Conservation (phyloP, 164 flowering plant species). For the Tetrastigma voinierianum region DNA sequence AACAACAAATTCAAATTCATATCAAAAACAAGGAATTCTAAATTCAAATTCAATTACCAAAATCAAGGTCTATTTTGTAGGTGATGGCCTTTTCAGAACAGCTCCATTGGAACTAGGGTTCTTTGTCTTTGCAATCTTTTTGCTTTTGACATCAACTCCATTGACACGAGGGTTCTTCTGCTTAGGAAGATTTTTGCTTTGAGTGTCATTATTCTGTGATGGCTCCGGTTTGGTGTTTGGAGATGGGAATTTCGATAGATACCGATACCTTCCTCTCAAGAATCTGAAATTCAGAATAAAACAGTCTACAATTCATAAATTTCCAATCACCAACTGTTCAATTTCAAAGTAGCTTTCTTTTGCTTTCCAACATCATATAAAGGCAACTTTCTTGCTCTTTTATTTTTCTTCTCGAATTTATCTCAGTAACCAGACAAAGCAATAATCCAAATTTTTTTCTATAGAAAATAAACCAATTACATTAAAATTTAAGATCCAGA, state of each 20-base stretch:
- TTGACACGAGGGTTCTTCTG: not conserved
- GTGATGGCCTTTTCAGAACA: not conserved
- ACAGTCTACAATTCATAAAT: not conserved
- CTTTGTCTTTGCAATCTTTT: not conserved
- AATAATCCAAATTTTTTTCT: not conserved
- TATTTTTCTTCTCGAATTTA: no score
- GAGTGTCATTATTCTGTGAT: not conserved
- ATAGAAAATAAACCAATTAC: not conserved
- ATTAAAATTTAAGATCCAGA: not conserved
- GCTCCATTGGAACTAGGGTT: slow-evolving; percentile 9
- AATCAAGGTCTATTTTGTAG: not conserved
- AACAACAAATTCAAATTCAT: no score
- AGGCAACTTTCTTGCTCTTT: no score
- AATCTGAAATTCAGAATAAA: slow-evolving; percentile 20
- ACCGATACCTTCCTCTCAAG: slow-evolving; percentile 24
- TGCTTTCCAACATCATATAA: no score
- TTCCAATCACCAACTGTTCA: no score
- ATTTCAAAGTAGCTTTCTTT: no score
- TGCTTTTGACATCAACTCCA: not conserved
- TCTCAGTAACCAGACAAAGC: not conserved
- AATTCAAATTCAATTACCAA: not conserved
- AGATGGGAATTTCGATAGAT: slow-evolving; percentile 12
- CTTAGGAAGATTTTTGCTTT: not conserved
- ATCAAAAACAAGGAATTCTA: no score
- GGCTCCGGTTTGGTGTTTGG: slow-evolving; percentile 1